These are phyloP conservation scores for Calcarisporium arbuscula DNA, from an alignment of 2,329 filamentous ascomycete species.

Conservation along the genomic window DNA sequence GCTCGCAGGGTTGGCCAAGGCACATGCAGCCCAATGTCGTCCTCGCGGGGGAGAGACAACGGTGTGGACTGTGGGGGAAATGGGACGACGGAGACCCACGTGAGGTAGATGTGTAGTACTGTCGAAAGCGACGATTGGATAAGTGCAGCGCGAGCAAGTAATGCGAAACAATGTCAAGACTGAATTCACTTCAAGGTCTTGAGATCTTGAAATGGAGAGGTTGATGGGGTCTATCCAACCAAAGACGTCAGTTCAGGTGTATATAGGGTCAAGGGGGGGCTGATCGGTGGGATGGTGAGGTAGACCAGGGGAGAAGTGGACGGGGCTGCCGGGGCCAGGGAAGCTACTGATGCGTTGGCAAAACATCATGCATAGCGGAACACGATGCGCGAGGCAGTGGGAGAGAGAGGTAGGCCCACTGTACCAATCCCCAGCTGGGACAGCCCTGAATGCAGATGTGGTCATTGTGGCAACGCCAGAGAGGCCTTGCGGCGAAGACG, in stretches of 20 bases:
- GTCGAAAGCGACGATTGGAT: no score
- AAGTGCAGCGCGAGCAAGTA: no score
- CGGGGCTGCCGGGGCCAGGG: conserved; percentile 16
- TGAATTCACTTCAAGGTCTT: no score
- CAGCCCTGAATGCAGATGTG: no score
- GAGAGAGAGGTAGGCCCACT: no score
- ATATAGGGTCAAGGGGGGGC: conserved; percentile 21
- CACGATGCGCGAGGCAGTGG: conserved; percentile 49
- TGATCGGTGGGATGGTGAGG: conserved; percentile 15
- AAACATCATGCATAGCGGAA: conserved; percentile 50
- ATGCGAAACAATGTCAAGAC: no score
- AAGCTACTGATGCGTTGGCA: conserved; percentile 31
- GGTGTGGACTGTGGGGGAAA: no score
- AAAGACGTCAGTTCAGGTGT: conserved; percentile 27
- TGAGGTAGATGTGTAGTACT: conserved; percentile 28
- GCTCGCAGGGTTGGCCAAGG: conserved; percentile 48
- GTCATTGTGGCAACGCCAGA: no score
- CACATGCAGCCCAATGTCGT: conserved; percentile 54
- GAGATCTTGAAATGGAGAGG: no score
- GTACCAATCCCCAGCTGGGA: no score
- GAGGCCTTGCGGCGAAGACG: no score
- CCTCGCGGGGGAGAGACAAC: conserved; percentile 8
- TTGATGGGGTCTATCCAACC: conserved; percentile 27
- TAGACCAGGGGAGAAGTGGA: conserved; percentile 16
- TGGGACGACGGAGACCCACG: conserved; percentile 38